Percentiles rank a stretch among this genome's conserved stretches.
Conservation (phyloP, 768 basidiomycete species). For the Serendipita vermifera region DNA sequence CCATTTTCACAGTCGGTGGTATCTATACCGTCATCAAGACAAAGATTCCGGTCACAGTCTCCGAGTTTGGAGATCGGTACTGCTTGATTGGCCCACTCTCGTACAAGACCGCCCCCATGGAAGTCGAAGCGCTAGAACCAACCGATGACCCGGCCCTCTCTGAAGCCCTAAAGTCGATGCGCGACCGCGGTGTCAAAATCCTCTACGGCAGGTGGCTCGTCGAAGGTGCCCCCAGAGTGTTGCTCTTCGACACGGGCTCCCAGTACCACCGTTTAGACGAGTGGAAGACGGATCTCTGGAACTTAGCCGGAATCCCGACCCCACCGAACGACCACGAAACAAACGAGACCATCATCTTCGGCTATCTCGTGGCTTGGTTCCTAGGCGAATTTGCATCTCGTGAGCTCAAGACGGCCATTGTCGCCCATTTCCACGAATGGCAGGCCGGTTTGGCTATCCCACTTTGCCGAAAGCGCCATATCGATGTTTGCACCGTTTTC, state of each 20-base stretch:
- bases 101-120: conserved; percentile 98
- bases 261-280: conserved; percentile 83
- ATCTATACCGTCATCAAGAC: conserved; percentile 99
- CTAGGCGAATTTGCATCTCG: conserved; percentile 87
- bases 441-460: conserved; percentile 94
- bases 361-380: conserved; percentile 98
- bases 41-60: conserved; percentile 95
- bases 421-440: conserved; percentile 99
- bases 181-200: conserved; percentile 77
- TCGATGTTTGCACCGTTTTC: conserved; percentile 97
- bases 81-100: conserved; percentile 94
- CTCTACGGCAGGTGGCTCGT: conserved; percentile 98
- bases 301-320: conserved; percentile 91
- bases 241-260: conserved; percentile 90
- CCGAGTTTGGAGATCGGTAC: conserved; percentile 91
- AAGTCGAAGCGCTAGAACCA: conserved; percentile 90
- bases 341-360: conserved; percentile 95
- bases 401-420: conserved; percentile 72
- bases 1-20: conserved; percentile 55
- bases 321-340: conserved; percentile 96
- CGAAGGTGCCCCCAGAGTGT: conserved; percentile 88
- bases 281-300: conserved; percentile 99
- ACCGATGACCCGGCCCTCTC: conserved; percentile 56
- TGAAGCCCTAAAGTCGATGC: conserved; percentile 70
- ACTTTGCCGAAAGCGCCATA: conserved; percentile 87